A percentile compares a stretch with the other conserved stretches of the same genome.
Evolutionary conservation across 108 stramenopile species (phyloP).

Genomic region (Cyclotella baltica): DNA sequence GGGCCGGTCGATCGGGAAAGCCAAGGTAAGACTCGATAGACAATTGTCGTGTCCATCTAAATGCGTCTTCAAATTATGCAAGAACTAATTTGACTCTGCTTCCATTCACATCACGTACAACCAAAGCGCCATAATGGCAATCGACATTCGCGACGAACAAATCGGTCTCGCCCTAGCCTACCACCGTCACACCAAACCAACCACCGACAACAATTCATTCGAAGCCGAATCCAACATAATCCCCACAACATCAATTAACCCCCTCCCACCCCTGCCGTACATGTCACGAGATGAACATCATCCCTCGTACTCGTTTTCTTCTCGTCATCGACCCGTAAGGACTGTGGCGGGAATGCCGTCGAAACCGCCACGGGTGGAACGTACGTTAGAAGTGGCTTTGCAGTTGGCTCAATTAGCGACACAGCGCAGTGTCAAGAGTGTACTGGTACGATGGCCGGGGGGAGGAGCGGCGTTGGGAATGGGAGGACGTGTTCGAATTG

Average conservation of each 20-base stretch:
- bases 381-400: constrained; percentile 36
- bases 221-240: background rate
- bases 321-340: constrained; percentile 16
- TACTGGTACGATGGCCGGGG: constrained; percentile 43
- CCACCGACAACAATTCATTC: background rate
- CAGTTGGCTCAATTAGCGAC: constrained; percentile 38
- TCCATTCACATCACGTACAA: background rate
- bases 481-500: constrained; percentile 13
- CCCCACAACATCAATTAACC: constrained; percentile 21
- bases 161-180: constrained; percentile 36
- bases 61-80: background rate
- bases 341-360: background rate
- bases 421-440: constrained; percentile 30
- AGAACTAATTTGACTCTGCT: background rate
- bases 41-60: background rate
- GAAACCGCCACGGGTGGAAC: constrained; percentile 8
- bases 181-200: constrained; percentile 19
- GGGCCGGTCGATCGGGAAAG: constrained; percentile 34
- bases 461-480: constrained; percentile 3
- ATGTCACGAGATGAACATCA: constrained; percentile 38
- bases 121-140: constrained; percentile 29
- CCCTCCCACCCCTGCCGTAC: constrained; percentile 37
- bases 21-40: constrained; percentile 22
- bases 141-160: constrained; percentile 33
- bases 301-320: constrained; percentile 36